phyloP scores from a whole-genome alignment of 2,329 filamentous ascomycete genomes.

The Colletotrichum destructivum region DNA sequence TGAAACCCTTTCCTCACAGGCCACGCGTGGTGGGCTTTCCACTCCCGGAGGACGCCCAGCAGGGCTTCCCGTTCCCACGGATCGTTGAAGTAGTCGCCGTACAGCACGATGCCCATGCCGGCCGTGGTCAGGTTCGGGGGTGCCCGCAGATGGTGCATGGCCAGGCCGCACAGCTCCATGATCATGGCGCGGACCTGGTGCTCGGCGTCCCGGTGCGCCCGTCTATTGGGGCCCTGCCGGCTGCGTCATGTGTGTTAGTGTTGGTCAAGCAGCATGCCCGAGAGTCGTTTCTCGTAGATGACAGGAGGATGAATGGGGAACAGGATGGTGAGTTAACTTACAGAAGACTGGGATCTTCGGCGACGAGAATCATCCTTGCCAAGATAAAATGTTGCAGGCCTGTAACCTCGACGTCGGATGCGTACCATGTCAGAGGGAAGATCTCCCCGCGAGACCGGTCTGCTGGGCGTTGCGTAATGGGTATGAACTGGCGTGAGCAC shows the following conservation, averaged over 20 bases:
- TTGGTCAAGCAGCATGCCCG: too few species aligned
- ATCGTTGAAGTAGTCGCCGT: conserved; percentile 59
- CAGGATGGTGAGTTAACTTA: conserved; percentile 39
- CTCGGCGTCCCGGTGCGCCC: conserved; percentile 53
- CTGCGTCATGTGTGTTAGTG: background rate
- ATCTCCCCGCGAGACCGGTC: conserved; percentile 56
- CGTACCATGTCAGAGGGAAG: conserved; percentile 58
- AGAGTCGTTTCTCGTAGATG: background rate
- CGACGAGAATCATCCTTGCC: conserved; percentile 57
- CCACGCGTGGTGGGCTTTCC: conserved; percentile 59
- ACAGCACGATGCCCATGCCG: conserved; percentile 58
- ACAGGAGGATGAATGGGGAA: background rate
- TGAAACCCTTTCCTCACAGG: conserved; percentile 51
- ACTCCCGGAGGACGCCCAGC: conserved; percentile 60
- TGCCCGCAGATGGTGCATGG: conserved; percentile 55
- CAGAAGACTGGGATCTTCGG: conserved; percentile 56
- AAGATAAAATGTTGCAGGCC: conserved; percentile 58
- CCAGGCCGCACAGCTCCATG: conserved; percentile 58
- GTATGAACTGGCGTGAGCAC: conserved; percentile 35
- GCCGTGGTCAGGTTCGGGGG: conserved; percentile 57
- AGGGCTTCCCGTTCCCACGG: conserved; percentile 55
- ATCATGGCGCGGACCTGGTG: conserved; percentile 56
- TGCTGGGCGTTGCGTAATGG: conserved; percentile 52
- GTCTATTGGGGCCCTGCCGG: conserved; percentile 46
- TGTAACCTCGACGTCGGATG: conserved; percentile 57